Base-by-base conservation (phyloP, 495 filamentous ascomycete genomes). In the Letharia columbiana region DNA sequence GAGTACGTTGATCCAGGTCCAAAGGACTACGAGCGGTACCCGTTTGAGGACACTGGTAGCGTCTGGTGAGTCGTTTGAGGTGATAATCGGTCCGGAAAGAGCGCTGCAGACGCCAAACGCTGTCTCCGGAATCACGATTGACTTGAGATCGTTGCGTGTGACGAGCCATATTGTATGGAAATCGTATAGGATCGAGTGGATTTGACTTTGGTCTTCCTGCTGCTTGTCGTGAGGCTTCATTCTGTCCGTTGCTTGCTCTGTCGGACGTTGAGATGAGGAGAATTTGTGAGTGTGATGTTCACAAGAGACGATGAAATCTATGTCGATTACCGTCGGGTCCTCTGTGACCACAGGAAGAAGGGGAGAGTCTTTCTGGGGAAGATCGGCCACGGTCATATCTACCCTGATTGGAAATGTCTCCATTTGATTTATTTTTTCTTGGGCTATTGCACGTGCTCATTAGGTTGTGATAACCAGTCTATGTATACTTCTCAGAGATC, bases 131-230 rank as follows among this genome's bases (percentile, higher is more conserved):
- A 73, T 56, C 3, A 81, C 67, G 52, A 79, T 75, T 9, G 77
- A 77, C 63, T 76, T 76, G 42, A 79, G 66, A 65, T 81, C 77
- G 58, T 71, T 76, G 58, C 66, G 69, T 15, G 77, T 77, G 63
- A 79, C 76, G 4, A 80, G 70, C 71, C 73, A 79, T 37, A 78
- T 42, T 13, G 75, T 75, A 45, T 73, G 45, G n/a, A 61, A 1
- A 7, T 66, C 23, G 40, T 61, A 23, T 33, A 66, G 23, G 18
- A 62, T 28, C 39, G 57, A 42, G 39, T 39, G 45, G 18, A 60
- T 31, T 52, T 28, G 39, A 52, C 23, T 31, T 37, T 66, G 35
- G 23, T 5, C 39, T 61, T 1, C 33, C 64, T 61, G 35, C n/a
- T 40, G 20, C 54, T 57, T 37, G 33, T 13, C 47, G 52, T 60